A percentile compares a stretch with the other conserved stretches of the same genome.
phyloP scores from a whole-genome alignment of 345 rosid species.

The Brassica juncea region DNA sequence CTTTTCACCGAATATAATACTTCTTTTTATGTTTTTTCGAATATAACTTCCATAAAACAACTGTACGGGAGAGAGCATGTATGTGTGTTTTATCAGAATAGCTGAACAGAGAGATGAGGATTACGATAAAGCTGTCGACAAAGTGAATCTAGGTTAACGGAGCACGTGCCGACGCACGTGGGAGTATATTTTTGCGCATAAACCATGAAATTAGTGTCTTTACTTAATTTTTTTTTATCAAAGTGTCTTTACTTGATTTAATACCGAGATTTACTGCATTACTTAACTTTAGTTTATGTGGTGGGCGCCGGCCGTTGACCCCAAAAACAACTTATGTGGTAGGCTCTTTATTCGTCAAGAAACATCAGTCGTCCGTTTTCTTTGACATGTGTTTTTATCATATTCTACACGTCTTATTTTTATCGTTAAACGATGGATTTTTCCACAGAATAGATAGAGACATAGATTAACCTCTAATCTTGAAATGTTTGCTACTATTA shows the following conservation, averaged over 20 bases:
- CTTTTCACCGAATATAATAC: constrained; percentile 17
- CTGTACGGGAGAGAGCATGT: constrained; percentile 33
- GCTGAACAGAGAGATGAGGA: constrained; percentile 35
- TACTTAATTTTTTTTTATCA: background rate
- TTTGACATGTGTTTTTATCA: background rate
- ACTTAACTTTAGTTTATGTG: background rate
- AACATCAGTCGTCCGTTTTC: constrained; percentile 1
- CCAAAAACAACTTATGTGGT: background rate
- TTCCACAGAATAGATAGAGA: background rate
- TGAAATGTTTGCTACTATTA: background rate
- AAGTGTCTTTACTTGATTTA: background rate
- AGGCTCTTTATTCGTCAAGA: background rate
- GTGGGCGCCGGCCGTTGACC: constrained; percentile 9
- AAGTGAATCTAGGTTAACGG: constrained; percentile 41
- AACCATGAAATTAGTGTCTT: constrained; percentile 19
- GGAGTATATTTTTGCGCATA: constrained; percentile 21
- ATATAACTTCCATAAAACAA: background rate
- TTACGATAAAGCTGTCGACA: constrained; percentile 42
- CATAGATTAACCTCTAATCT: background rate
- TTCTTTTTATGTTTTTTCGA: background rate
- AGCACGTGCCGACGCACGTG: constrained; percentile 66
- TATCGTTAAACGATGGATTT: background rate
- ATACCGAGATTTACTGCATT: background rate
- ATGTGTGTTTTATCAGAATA: constrained; percentile 17
- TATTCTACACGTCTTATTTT: background rate